Conservation (phyloP, 148 eudicot species). For the Silene uniflora region DNA sequence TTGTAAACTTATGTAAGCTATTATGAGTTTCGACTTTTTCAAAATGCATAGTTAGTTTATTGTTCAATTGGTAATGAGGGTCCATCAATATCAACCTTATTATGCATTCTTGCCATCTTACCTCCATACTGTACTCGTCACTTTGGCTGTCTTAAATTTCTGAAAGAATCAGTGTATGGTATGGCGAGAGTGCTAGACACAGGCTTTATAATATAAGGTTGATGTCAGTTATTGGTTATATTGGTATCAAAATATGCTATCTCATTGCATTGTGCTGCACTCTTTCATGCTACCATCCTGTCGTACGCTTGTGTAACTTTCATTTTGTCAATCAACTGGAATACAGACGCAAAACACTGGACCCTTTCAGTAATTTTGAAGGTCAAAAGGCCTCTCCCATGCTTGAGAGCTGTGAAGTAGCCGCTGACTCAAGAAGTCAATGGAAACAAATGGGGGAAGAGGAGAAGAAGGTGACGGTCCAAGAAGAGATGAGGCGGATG, state of each 20-base stretch:
- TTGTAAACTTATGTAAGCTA: background rate
- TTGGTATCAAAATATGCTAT: background rate
- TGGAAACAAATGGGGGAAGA: too few relatives aligned
- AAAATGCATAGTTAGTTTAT: background rate
- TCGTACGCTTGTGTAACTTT: too few relatives aligned
- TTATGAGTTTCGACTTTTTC: background rate
- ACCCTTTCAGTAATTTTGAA: conserved; percentile 11
- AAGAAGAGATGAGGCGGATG: too few relatives aligned
- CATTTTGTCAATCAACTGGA: too few relatives aligned
- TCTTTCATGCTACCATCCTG: too few relatives aligned
- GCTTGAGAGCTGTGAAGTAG: conserved; percentile 19
- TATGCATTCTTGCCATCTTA: background rate
- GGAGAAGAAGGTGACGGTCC: too few relatives aligned
- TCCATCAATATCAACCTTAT: background rate
- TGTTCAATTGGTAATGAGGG: too few relatives aligned
- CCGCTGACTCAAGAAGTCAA: too few relatives aligned
- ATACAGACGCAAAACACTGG: conserved; percentile 12
- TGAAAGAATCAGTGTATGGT: background rate
- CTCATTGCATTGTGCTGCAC: background rate
- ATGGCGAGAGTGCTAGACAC: too few relatives aligned
- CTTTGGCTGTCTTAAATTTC: background rate
- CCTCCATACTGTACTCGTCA: background rate
- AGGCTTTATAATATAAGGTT: background rate
- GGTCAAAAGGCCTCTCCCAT: conserved; percentile 13
- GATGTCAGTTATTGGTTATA: background rate